phyloP scores from a whole-genome alignment of 176 grass and related monocot genomes.

The Guadua angustifolia region DNA sequence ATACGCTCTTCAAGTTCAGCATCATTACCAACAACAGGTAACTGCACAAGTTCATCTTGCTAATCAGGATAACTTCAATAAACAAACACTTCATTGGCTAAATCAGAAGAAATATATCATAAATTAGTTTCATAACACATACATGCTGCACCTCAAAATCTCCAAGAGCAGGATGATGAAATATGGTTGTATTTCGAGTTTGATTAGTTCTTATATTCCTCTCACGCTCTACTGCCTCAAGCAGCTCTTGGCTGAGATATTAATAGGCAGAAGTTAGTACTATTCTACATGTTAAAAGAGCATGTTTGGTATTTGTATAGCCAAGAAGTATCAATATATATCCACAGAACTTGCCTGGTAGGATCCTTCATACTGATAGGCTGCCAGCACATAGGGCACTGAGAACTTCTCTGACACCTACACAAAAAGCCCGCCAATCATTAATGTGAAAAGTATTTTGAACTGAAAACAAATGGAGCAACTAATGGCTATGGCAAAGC shows the following conservation, averaged over 20 bases:
- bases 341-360: constrained; percentile 63
- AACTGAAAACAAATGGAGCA: constrained; percentile 9
- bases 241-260: constrained; percentile 78
- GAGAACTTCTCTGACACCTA: constrained; percentile 97
- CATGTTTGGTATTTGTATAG: constrained; percentile 25
- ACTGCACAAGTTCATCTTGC: constrained; percentile 49
- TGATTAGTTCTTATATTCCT: constrained; percentile 71
- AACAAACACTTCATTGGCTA: neutral
- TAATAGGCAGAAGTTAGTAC: constrained; percentile 24
- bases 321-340: constrained; percentile 9
- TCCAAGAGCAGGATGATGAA: constrained; percentile 76
- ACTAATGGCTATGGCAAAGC: neutral
- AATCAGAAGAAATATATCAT: neutral
- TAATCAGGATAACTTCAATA: constrained; percentile 27
- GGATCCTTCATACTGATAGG: constrained; percentile 82
- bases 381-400: constrained; percentile 98
- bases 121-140: constrained; percentile 44
- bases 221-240: constrained; percentile 74
- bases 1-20: constrained; percentile 87
- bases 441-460: constrained; percentile 38
- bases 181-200: constrained; percentile 60
- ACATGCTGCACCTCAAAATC: constrained; percentile 91
- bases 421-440: constrained; percentile 29
- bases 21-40: constrained; percentile 66
- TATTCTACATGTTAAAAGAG: constrained; percentile 5